Percentiles rank a stretch among this genome's conserved stretches.
These are phyloP conservation scores for Dicorynia guianensis DNA, from an alignment of 306 rosid genomes.

Conservation along the genomic window DNA sequence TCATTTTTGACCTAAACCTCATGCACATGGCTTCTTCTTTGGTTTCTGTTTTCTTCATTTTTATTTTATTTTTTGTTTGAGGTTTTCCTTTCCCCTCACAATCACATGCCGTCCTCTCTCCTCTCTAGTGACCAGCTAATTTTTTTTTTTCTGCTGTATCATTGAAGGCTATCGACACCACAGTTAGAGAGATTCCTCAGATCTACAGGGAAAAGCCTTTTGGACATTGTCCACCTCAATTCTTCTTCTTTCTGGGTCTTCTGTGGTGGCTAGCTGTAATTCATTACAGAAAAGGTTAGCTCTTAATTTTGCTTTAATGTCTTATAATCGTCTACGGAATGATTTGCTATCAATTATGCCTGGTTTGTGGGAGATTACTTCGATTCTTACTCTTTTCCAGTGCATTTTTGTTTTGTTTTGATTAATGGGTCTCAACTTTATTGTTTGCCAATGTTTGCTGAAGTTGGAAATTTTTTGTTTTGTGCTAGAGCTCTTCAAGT, in stretches of 20 bases:
- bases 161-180: constrained; percentile 73
- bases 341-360: constrained; percentile 10
- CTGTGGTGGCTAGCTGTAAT: constrained; percentile 34
- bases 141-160: constrained; percentile 41
- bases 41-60: constrained; percentile 66
- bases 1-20: constrained; percentile 79
- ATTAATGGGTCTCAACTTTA: constrained; percentile 45
- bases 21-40: constrained; percentile 97
- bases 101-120: constrained; percentile 61
- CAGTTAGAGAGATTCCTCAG: constrained; percentile 75
- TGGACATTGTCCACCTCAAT: constrained; percentile 51
- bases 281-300: constrained; percentile 52
- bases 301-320: constrained; percentile 38
- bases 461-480: constrained; percentile 10
- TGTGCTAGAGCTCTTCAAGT: background rate
- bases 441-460: constrained; percentile 29
- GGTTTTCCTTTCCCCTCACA: constrained; percentile 37
- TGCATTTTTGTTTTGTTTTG: constrained; percentile 17
- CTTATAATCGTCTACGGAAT: constrained; percentile 31
- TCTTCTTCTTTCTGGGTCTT: constrained; percentile 46
- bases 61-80: constrained; percentile 40
- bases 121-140: constrained; percentile 38
- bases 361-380: constrained; percentile 22
- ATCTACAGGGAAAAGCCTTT: constrained; percentile 62
- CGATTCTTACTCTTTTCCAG: constrained; percentile 7